Evolutionary conservation across 345 rosid genomes (phyloP).

Genomic region (Pugionium dolabratum): DNA sequence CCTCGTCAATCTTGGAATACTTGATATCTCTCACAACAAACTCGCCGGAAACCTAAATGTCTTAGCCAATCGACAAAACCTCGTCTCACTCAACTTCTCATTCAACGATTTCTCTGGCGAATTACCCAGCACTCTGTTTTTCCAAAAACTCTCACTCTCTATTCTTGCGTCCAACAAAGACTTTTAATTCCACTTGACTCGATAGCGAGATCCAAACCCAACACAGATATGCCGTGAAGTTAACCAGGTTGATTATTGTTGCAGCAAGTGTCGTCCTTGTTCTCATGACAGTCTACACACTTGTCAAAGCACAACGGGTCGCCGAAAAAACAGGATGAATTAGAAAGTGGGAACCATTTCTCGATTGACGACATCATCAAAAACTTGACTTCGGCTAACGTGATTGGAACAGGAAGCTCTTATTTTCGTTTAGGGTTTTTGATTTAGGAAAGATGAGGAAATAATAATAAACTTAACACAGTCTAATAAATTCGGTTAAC

Average conservation of each 20-base stretch:
- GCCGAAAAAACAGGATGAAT: constrained; percentile 41
- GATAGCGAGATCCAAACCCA: constrained; percentile 40
- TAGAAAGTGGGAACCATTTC: constrained; percentile 72
- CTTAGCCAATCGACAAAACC: constrained; percentile 72
- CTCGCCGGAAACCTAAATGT: constrained; percentile 63
- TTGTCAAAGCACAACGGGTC: constrained; percentile 50
- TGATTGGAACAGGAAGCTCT: constrained; percentile 97
- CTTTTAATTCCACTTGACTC: constrained; percentile 53
- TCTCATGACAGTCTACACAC: constrained; percentile 58
- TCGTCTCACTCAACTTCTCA: constrained; percentile 86
- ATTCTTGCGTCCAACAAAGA: constrained; percentile 73
- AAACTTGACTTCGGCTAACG: constrained; percentile 71
- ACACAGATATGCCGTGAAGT: constrained; percentile 53
- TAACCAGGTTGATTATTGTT: constrained; percentile 62
- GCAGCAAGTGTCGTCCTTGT: constrained; percentile 64
- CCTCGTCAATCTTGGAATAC: constrained; percentile 67
- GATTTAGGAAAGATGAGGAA: no score
- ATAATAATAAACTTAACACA: no score
- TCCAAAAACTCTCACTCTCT: constrained; percentile 69
- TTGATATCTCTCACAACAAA: constrained; percentile 82
- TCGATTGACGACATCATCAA: constrained; percentile 67
- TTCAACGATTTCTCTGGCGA: constrained; percentile 88
- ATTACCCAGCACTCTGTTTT: constrained; percentile 78
- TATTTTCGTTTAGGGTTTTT: no score
- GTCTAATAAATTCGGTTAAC: no score